Percentiles rank a stretch among this genome's conserved stretches.
phyloP scores from a whole-genome alignment of 2,329 filamentous ascomycete species.

The Bipolaris victoriae region DNA sequence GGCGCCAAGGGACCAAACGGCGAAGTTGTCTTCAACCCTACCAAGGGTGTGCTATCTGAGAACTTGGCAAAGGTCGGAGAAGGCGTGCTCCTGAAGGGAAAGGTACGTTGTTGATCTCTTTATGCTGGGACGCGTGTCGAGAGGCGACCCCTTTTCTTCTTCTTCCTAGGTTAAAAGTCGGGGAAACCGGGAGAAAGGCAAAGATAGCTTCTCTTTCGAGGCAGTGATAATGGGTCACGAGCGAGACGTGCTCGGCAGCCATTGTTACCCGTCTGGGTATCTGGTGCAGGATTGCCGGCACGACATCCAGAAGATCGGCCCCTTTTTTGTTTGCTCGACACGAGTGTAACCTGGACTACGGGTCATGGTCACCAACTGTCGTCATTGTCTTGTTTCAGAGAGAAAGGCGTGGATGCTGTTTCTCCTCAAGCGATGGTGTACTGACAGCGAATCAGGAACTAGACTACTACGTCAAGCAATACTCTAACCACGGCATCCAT shows the following conservation, averaged over 20 bases:
- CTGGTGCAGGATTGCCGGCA: constrained; percentile 4
- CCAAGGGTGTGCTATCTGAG: constrained; percentile 69
- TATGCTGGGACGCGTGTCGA: constrained; percentile 11
- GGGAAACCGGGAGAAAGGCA: neutral
- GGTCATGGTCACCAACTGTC: neutral
- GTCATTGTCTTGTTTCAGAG: constrained; percentile 11
- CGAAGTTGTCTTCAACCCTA: constrained; percentile 63
- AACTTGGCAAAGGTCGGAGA: constrained; percentile 63
- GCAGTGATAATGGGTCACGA: neutral
- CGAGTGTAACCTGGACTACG: neutral
- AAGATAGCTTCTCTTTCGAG: neutral
- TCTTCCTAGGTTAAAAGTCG: neutral
- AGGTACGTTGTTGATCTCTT: constrained; percentile 52
- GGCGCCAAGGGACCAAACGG: constrained; percentile 67
- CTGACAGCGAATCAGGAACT: constrained; percentile 60
- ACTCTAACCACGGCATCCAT: constrained; percentile 72
- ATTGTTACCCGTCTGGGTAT: constrained; percentile 1
- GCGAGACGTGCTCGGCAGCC: constrained; percentile 1
- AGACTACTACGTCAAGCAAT: constrained; percentile 78
- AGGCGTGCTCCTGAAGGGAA: constrained; percentile 66
- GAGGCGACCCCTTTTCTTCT: neutral
- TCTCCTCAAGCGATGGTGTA: constrained; percentile 11
- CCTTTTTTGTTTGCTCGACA: constrained; percentile 1
- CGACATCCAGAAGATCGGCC: constrained; percentile 9
- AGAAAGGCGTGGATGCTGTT: constrained; percentile 3